A percentile compares a stretch with the other conserved stretches of the same genome.
phyloP scores from a whole-genome alignment of 2,329 filamentous ascomycete species.

The Colletotrichum sp. region DNA sequence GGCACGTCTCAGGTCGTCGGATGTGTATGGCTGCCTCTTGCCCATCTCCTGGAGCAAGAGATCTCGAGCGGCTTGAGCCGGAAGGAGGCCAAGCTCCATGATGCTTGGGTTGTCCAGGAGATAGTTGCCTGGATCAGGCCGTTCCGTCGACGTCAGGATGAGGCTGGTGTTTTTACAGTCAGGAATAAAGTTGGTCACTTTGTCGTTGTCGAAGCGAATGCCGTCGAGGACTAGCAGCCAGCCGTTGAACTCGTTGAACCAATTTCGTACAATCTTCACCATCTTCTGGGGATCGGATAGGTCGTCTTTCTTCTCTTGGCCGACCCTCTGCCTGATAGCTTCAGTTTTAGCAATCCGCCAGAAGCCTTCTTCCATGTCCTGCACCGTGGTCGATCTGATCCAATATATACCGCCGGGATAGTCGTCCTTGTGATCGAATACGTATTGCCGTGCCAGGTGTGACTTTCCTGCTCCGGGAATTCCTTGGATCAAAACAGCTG shows the following conservation, averaged over 20 bases:
- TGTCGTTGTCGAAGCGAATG: constrained; percentile 63
- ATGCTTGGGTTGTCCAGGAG: constrained; percentile 64
- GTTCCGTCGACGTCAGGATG: constrained; percentile 72
- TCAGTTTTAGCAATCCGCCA: constrained; percentile 69
- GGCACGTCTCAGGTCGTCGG: constrained; percentile 61
- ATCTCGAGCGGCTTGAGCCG: constrained; percentile 61
- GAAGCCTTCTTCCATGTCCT: constrained; percentile 66
- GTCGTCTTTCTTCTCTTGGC: constrained; percentile 38
- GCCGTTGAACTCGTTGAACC: constrained; percentile 65
- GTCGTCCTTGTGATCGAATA: constrained; percentile 61
- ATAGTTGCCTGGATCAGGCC: constrained; percentile 58
- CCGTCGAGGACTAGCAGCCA: constrained; percentile 75
- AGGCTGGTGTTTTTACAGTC: constrained; percentile 67
- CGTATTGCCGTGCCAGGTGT: constrained; percentile 71
- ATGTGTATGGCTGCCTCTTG: constrained; percentile 58
- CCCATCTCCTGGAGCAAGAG: constrained; percentile 68
- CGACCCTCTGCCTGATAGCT: constrained; percentile 48
- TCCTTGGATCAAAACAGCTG: constrained; percentile 68
- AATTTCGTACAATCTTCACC: constrained; percentile 62
- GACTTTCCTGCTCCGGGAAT: constrained; percentile 73
- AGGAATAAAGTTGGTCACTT: constrained; percentile 67
- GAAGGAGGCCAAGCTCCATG: constrained; percentile 60
- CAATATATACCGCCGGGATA: constrained; percentile 74
- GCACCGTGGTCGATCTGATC: constrained; percentile 66
- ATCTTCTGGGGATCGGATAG: constrained; percentile 48